A percentile compares a stretch with the other conserved stretches of the same genome.
phyloP scores from a whole-genome alignment of 202 grass and related monocot genomes.

The Setaria italica region DNA sequence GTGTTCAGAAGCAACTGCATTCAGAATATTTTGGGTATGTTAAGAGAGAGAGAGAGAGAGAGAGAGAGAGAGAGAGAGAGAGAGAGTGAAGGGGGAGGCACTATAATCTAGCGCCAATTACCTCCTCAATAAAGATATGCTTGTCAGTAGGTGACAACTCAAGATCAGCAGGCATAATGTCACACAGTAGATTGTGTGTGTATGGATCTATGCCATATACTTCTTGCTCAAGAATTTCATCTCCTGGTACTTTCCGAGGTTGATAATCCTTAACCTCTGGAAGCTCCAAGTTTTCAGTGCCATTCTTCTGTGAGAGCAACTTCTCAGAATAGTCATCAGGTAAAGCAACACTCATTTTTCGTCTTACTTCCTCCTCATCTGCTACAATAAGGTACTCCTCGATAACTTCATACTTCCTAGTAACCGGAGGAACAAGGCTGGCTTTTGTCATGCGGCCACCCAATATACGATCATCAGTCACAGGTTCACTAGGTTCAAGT shows the following conservation, averaged over 20 bases:
- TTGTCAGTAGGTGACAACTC: constrained; percentile 70
- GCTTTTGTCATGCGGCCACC: constrained; percentile 99
- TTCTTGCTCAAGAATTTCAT: constrained; percentile 96
- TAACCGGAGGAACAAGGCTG: constrained; percentile 96
- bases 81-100: neutral
- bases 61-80: neutral
- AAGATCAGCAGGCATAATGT: constrained; percentile 85
- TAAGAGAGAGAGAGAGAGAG: constrained; percentile 36
- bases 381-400: constrained; percentile 95
- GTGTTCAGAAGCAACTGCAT: constrained; percentile 83
- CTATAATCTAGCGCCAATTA: constrained; percentile 49
- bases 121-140: constrained; percentile 92
- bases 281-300: constrained; percentile 87
- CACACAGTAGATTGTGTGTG: constrained; percentile 88
- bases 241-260: constrained; percentile 75
- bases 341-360: constrained; percentile 91
- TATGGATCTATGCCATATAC: constrained; percentile 99
- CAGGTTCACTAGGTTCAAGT: constrained; percentile 63
- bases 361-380: constrained; percentile 88
- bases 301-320: constrained; percentile 83
- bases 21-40: constrained; percentile 25
- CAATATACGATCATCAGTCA: constrained; percentile 84
- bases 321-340: constrained; percentile 97
- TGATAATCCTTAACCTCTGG: constrained; percentile 99
- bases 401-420: constrained; percentile 95